Percentiles rank a stretch among this genome's conserved stretches.
Conservation (phyloP, 208 protist species). For the Leishmania aethiopica region DNA sequence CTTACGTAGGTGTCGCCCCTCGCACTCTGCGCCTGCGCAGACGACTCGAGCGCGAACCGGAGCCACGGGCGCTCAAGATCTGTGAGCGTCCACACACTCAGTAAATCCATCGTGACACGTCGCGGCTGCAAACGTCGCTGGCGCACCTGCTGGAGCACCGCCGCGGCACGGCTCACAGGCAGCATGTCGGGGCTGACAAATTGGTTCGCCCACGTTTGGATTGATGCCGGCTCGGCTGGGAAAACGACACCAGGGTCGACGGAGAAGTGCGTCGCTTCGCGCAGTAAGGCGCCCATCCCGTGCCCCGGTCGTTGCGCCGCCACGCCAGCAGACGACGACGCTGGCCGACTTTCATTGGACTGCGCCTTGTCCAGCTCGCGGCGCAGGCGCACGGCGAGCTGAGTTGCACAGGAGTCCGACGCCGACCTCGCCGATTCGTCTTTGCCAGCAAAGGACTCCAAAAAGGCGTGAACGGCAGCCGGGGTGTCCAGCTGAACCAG, state of each 20-base stretch:
- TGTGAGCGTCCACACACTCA: slow-evolving; percentile 60
- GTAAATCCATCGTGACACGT: slow-evolving; percentile 51
- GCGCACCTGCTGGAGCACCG: slow-evolving; percentile 33
- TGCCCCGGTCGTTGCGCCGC: too few relatives aligned
- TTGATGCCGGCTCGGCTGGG: slow-evolving; percentile 41
- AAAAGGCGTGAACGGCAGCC: slow-evolving; percentile 49
- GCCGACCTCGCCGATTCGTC: slow-evolving; percentile 47
- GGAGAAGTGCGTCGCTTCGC: slow-evolving; percentile 42
- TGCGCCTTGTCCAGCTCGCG: slow-evolving; percentile 9
- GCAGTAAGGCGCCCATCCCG: slow-evolving; percentile 12
- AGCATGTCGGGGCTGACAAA: slow-evolving; percentile 30
- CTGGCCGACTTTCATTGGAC: too few relatives aligned
- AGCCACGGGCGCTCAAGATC: slow-evolving; percentile 77
- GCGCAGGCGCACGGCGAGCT: slow-evolving; percentile 54
- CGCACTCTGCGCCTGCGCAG: neutral
- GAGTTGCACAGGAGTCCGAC: slow-evolving; percentile 65
- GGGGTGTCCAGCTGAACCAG: slow-evolving; percentile 55
- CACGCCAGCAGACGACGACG: neutral
- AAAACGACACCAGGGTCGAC: slow-evolving; percentile 69
- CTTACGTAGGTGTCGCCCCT: neutral
- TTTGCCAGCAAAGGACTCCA: slow-evolving; percentile 54
- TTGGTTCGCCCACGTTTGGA: slow-evolving; percentile 59
- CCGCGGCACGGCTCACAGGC: slow-evolving; percentile 31
- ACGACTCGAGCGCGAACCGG: slow-evolving; percentile 8
- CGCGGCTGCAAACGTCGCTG: slow-evolving; percentile 46